Percentiles rank a stretch among this genome's conserved stretches.
phyloP scores from a whole-genome alignment of 2,329 filamentous ascomycete genomes.

The Alternaria hordeiaustralica region DNA sequence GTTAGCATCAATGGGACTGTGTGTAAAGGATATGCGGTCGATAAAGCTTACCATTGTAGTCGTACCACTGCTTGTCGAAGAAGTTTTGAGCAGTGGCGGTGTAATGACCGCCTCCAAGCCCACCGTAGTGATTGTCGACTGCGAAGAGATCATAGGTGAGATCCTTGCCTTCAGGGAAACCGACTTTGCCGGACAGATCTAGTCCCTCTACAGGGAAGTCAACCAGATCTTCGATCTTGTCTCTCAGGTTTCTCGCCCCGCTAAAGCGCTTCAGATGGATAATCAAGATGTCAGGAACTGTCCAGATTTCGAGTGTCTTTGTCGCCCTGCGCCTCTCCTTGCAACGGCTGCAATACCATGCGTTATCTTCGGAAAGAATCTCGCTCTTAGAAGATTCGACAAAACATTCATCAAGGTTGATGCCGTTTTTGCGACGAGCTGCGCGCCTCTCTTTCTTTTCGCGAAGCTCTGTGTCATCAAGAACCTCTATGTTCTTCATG shows the following conservation, averaged over 20 bases:
- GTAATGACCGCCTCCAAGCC: constrained; percentile 93
- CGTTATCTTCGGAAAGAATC: constrained; percentile 91
- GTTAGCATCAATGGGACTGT: background rate
- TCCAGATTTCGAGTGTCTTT: constrained; percentile 98
- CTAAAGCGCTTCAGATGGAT: constrained; percentile 97
- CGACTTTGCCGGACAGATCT: constrained; percentile 80
- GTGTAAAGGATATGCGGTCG: background rate
- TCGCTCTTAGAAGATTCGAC: constrained; percentile 95
- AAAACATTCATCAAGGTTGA: constrained; percentile 87
- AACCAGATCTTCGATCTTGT: constrained; percentile 90
- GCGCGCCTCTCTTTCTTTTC: constrained; percentile 68
- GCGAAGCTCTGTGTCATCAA: constrained; percentile 64
- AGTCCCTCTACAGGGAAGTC: constrained; percentile 90
- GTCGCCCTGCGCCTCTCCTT: constrained; percentile 91
- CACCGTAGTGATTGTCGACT: constrained; percentile 94
- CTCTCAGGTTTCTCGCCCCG: constrained; percentile 77
- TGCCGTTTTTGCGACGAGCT: constrained; percentile 73
- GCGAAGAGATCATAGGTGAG: constrained; percentile 92
- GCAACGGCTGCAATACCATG: constrained; percentile 96
- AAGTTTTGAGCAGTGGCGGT: constrained; percentile 95
- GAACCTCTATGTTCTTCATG: constrained; percentile 64
- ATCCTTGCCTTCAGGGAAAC: constrained; percentile 79
- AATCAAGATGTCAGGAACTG: constrained; percentile 90
- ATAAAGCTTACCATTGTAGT: constrained; percentile 79
- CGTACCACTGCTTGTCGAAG: constrained; percentile 87